phyloP scores from a whole-genome alignment of 257 asterid genomes.

The Capsicum baccatum region DNA sequence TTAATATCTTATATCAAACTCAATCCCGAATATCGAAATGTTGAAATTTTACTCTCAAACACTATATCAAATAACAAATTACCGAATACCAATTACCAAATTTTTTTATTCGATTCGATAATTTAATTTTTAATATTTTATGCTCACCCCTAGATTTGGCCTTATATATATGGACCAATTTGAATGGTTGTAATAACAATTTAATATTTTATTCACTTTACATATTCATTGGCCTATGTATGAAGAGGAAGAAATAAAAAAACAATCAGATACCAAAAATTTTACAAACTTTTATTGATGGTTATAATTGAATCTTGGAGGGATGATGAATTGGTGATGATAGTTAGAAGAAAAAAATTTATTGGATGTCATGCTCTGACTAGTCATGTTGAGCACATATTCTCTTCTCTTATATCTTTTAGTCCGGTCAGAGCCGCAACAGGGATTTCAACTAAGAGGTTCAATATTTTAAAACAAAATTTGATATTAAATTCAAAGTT shows the following conservation, averaged over 20 bases:
- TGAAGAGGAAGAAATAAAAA: neutral
- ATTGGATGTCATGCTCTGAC: neutral
- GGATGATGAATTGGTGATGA: constrained; percentile 16
- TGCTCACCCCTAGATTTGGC: too few species aligned
- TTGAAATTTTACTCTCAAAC: too few species aligned
- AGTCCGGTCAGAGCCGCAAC: too few species aligned
- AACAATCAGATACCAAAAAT: neutral
- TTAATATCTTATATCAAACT: too few species aligned
- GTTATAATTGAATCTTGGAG: neutral
- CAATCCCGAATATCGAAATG: too few species aligned
- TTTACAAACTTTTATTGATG: constrained; percentile 5
- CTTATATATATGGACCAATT: neutral
- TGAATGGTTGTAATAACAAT: neutral
- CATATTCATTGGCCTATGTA: neutral
- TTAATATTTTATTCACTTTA: neutral
- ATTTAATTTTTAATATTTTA: too few species aligned
- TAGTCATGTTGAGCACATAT: constrained; percentile 10
- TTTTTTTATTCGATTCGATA: too few species aligned
- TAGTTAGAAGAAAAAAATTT: constrained; percentile 9
- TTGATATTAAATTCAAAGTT: too few species aligned
- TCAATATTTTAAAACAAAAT: too few species aligned
- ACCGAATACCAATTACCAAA: too few species aligned
- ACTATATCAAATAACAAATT: too few species aligned
- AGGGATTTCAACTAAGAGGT: too few species aligned
- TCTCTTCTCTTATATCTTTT: neutral